Evolutionary conservation across 176 grass and related monocot genomes (phyloP).

Genomic region (Avena eriantha): DNA sequence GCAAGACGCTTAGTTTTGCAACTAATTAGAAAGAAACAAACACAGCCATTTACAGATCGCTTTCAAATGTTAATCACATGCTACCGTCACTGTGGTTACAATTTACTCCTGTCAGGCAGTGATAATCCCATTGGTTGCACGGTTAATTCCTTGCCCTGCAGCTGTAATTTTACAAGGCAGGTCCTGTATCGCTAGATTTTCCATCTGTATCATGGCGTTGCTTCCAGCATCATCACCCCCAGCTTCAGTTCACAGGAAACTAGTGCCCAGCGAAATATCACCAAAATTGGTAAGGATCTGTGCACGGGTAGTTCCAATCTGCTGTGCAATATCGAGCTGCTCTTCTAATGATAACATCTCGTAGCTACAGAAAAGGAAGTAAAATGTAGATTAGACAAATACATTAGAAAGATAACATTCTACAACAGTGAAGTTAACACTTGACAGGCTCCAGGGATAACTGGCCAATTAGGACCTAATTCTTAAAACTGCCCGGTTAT

Average conservation of each 20-base stretch:
- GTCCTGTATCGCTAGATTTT: not conserved
- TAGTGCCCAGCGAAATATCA: constrained; percentile 80
- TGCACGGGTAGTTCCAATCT: constrained; percentile 76
- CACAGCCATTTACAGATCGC: not conserved
- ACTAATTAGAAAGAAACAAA: not conserved
- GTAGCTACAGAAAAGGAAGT: constrained; percentile 60
- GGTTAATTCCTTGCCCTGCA: not conserved
- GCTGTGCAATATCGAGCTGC: constrained; percentile 86
- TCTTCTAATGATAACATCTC: constrained; percentile 90
- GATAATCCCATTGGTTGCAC: not conserved
- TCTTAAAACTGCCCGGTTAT: not conserved
- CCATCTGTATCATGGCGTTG: not conserved
- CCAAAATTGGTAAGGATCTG: constrained; percentile 88
- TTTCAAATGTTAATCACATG: not conserved
- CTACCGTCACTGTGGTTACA: not conserved
- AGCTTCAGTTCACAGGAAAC: constrained; percentile 64
- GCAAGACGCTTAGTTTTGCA: not conserved
- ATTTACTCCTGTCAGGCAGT: not conserved
- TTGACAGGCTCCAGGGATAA: not conserved
- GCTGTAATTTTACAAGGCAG: not conserved
- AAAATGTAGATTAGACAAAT: constrained; percentile 5
- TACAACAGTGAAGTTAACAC: not conserved
- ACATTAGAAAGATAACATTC: not conserved
- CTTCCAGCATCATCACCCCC: not conserved
- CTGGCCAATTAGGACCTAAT: not conserved